Evolutionary conservation across 768 basidiomycete genomes (phyloP), one percentile per base, ranked within the genome.

Genomic region (Tulasnella sp.): DNA sequence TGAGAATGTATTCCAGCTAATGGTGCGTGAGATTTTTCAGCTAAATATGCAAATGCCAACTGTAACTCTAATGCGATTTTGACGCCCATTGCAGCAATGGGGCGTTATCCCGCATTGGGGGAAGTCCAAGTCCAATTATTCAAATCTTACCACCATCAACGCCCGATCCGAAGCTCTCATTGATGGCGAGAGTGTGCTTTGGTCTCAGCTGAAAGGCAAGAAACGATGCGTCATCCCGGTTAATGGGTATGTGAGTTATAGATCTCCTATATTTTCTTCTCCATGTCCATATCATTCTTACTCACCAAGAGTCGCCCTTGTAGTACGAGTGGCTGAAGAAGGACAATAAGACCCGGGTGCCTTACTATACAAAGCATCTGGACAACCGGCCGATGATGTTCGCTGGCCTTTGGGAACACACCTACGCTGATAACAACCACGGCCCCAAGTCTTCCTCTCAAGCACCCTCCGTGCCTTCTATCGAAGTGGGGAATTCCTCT

Each of bases 311-410:
- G 7, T 7, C n/a, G 19, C 46, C 27, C 0, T 7, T 9, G n/a
- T 30, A 96, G 69, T 97, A 90, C 68, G 94, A 99, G 70, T 97
- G 94, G 94, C 76, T 89, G 43, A 85, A 82, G 59, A 89, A 85
- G 68, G 86, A 84, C 53, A 86, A 83, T 66, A 75, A 80, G 43
- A 38, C 34, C 15, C 87, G 86, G 64, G 66, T 88, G 1, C 90
- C 93, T 0, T 82, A 94, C 68, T 92, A 91, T 65, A 83, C 80
- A 38, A 87, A 83, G 66, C 80, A 78, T 44, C 77, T 79, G 45
- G 79, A 85, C 59, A 63, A 63, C 29, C 73, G 71, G 53, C 65
- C 93, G 2, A 80, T 97, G 77, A 79, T 92, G 30, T 76, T 99
- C 68, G 93, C 93, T 1, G 93, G 92, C 1, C 71, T 97, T 0